phyloP scores from a whole-genome alignment of 169 alveolate species.

The Blepharisma undulans region DNA sequence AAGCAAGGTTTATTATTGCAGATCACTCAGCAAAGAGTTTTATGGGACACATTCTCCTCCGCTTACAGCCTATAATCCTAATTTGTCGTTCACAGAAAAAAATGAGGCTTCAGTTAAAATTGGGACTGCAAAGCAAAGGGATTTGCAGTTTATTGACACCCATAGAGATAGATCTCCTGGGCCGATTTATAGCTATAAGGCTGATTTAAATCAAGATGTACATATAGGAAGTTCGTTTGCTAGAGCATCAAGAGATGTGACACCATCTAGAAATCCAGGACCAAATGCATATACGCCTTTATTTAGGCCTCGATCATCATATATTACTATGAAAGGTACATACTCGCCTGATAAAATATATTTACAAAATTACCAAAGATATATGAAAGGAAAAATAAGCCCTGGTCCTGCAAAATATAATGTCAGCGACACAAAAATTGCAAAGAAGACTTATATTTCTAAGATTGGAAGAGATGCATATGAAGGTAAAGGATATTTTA shows the following conservation, averaged over 20 bases:
- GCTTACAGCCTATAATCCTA: neutral
- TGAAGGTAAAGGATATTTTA: neutral
- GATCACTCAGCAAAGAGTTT: neutral
- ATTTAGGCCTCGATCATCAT: no score
- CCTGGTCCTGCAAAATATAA: neutral
- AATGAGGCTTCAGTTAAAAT: neutral
- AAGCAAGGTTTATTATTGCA: neutral
- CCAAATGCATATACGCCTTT: neutral
- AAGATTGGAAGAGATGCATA: neutral
- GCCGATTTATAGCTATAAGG: neutral
- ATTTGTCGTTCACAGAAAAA: neutral
- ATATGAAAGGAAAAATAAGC: neutral
- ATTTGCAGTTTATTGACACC: neutral
- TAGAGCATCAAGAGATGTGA: neutral
- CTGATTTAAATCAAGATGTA: neutral
- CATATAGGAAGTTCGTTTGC: neutral
- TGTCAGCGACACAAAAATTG: neutral
- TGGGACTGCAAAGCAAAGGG: neutral
- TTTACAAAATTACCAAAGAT: neutral
- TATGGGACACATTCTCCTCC: neutral
- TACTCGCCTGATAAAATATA: neutral
- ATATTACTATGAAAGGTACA: neutral
- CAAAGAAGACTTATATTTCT: neutral
- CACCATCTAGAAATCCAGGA: neutral
- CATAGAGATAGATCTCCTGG: constrained; percentile 13